Conservation (phyloP, 2,329 filamentous ascomycete genomes). For the Fusarium nanum region DNA sequence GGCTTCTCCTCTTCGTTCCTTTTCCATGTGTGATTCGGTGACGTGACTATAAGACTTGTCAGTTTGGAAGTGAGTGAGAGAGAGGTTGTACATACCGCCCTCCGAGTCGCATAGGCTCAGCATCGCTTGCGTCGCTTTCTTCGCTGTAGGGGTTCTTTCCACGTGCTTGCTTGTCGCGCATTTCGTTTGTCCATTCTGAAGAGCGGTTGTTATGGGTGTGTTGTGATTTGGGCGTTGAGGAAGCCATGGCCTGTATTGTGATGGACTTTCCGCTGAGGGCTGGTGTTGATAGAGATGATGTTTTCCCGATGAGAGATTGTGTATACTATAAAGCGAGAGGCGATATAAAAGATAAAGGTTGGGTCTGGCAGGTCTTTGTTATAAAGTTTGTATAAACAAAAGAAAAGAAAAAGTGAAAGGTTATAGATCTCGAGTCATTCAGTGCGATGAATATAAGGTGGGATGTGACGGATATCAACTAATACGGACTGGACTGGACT, state of each 20-base stretch:
- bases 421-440: conserved; percentile 11
- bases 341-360: not conserved
- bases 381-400: not conserved
- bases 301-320: not conserved
- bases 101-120: conserved; percentile 35
- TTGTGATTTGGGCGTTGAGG: conserved; percentile 27
- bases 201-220: conserved; percentile 52
- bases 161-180: conserved; percentile 69
- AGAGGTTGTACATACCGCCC: conserved; percentile 1
- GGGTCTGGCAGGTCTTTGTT: not conserved
- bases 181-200: conserved; percentile 58
- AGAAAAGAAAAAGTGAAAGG: not conserved
- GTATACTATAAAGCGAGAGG: not conserved
- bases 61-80: not conserved
- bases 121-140: conserved; percentile 40
- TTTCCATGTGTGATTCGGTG: conserved; percentile 56
- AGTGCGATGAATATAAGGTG: not conserved
- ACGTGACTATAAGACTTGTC: not conserved
- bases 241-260: conserved; percentile 27
- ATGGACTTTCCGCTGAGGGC: not conserved
- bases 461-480: conserved; percentile 3
- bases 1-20: conserved; percentile 62
- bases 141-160: conserved; percentile 65
- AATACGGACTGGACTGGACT: not conserved
- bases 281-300: not conserved